Evolutionary conservation across 2,329 filamentous ascomycete species (phyloP).

Genomic region (Fusarium sp.): DNA sequence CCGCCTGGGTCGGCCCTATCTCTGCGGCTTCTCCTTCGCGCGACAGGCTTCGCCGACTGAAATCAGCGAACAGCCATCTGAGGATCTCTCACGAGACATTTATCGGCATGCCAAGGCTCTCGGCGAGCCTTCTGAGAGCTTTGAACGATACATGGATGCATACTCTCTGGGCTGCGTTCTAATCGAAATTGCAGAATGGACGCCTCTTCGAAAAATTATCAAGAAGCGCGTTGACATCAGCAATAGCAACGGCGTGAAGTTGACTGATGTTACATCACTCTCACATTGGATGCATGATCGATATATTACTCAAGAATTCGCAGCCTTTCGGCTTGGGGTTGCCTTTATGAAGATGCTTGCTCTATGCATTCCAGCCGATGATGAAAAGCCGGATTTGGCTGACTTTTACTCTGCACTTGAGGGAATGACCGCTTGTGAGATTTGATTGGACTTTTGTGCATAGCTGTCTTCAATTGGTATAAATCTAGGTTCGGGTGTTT

Average conservation of each 20-base stretch:
- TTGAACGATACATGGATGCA: neutral
- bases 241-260: neutral
- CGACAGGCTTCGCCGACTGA: neutral
- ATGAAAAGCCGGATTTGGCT: neutral
- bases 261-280: neutral
- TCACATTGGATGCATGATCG: neutral
- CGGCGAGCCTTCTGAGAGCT: neutral
- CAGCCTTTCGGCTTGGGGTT: neutral
- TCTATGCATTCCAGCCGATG: neutral
- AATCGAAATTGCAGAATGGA: neutral
- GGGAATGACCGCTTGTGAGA: neutral
- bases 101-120: neutral
- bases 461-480: neutral
- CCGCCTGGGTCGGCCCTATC: neutral
- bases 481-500: no score
- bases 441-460: neutral
- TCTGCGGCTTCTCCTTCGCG: neutral
- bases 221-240: neutral
- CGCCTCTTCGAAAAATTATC: neutral
- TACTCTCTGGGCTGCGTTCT: neutral
- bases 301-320: neutral
- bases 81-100: neutral
- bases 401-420: neutral
- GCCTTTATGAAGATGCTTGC: neutral
- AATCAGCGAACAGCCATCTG: neutral